Conservation (phyloP, 345 rosid species). For the Syzygium aqueum region DNA sequence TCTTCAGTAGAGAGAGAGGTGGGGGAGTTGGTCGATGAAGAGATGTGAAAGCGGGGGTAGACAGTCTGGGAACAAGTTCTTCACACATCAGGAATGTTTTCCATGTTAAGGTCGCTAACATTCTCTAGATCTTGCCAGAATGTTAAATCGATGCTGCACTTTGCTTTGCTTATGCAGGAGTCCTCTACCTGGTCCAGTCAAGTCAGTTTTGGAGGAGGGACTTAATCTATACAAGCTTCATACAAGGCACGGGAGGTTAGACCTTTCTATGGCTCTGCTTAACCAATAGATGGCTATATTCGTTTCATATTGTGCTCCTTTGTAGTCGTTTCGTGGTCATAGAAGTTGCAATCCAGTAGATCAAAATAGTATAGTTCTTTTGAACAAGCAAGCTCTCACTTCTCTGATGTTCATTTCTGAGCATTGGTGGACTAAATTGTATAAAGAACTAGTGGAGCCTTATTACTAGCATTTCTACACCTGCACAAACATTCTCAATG, state of each 20-base stretch:
- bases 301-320: neutral
- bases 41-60: neutral
- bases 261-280: neutral
- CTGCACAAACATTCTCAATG: neutral
- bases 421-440: neutral
- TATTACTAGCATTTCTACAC: neutral
- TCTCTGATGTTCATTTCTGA: neutral
- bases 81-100: neutral
- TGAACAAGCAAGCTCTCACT: neutral
- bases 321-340: neutral
- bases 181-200: constrained; percentile 67
- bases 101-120: neutral
- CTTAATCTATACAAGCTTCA: constrained; percentile 71
- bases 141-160: neutral
- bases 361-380: neutral
- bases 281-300: neutral
- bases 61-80: neutral
- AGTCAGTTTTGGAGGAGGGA: constrained; percentile 72
- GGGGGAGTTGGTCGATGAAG: neutral
- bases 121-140: neutral
- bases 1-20: neutral
- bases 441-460: neutral
- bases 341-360: neutral
- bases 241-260: constrained; percentile 71
- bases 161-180: constrained; percentile 35